Base-by-base conservation (phyloP, 176 grass and related monocot genomes). In the Paspalum notatum region DNA sequence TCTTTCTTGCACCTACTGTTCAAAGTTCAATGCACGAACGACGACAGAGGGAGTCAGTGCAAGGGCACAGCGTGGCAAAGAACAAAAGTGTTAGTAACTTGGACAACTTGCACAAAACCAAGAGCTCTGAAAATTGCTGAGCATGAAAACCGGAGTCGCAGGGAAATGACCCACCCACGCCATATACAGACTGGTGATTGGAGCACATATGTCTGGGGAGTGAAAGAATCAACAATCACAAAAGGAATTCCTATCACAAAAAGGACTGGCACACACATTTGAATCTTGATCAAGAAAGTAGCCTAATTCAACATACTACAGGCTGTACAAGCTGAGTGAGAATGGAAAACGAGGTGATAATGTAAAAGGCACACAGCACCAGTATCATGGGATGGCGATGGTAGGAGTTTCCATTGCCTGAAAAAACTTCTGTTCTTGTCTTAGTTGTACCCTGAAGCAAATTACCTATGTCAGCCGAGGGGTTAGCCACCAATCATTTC, bases 401-500 rank as follows among this genome's bases (percentile, higher is more conserved):
- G 18, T 9, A 22, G 25, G 55, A 20, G 13, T 72, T 80, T 68
- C 21, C 37, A 10, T 76, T 71, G 59, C 68, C 67, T 44, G 11
- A 21, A 65, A 26, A 41, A 37, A 20, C 25, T 10, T 48, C 2
- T 65, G 71, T 22, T 72, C 78, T 77, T 57, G 65, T 50, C 42
- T 61, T 64, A 8, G 49, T 41, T 66, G n/a, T 82, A 56, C 57
- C 57, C 5, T 64, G 40, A 85, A 32, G 25, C 47, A 71, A 76
- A 42, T 11, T 49, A 76, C 25, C 56, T 64, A 46, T 13, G 40
- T 10, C 12, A 24, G 9, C 6, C 13, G 15, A 22, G 8, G 12
- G 65, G 57, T 90, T 80, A 92, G 13, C 87, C 87, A 66, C 74
- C 81, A 32, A 90, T 22, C 40, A 82, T 59, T 71, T 84, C 76